Evolutionary conservation across 1,284 basidiomycete species (phyloP).

Genomic region (Ganoderma boninense): DNA sequence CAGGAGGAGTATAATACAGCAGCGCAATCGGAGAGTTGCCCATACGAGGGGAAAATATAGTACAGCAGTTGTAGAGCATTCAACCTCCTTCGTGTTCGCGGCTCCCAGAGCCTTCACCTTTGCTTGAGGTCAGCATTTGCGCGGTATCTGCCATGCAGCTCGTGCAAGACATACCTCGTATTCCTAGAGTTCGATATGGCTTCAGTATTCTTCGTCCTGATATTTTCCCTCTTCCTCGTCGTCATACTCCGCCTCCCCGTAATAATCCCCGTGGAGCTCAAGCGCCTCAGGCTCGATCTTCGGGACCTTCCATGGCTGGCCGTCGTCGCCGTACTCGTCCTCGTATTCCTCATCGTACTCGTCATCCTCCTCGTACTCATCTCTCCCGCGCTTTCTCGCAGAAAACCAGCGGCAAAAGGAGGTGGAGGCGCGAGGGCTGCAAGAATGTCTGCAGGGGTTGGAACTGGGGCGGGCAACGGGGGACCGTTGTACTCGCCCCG

Average conservation of each 20-base stretch:
- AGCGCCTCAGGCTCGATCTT: background rate
- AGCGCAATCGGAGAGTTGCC: background rate
- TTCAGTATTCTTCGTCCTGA: background rate
- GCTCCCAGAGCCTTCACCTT: background rate
- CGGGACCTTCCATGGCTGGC: background rate
- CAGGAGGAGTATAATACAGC: background rate
- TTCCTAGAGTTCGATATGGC: background rate
- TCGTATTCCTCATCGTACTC: background rate
- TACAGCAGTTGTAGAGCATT: background rate
- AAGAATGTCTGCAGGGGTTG: background rate
- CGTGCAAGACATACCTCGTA: background rate
- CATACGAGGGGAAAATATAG: background rate
- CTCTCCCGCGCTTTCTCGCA: background rate
- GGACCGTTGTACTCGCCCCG: background rate
- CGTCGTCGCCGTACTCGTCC: background rate
- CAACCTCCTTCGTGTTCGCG: background rate
- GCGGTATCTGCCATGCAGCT: background rate
- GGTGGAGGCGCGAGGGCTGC: background rate
- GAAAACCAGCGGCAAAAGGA: background rate
- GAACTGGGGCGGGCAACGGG: background rate
- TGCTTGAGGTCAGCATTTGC: background rate
- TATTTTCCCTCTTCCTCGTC: background rate
- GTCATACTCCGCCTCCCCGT: background rate
- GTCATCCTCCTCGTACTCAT: background rate
- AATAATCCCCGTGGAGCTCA: background rate